Base-by-base conservation (phyloP, 2,329 filamentous ascomycete genomes). In the Ceratocystis eucalypticola region DNA sequence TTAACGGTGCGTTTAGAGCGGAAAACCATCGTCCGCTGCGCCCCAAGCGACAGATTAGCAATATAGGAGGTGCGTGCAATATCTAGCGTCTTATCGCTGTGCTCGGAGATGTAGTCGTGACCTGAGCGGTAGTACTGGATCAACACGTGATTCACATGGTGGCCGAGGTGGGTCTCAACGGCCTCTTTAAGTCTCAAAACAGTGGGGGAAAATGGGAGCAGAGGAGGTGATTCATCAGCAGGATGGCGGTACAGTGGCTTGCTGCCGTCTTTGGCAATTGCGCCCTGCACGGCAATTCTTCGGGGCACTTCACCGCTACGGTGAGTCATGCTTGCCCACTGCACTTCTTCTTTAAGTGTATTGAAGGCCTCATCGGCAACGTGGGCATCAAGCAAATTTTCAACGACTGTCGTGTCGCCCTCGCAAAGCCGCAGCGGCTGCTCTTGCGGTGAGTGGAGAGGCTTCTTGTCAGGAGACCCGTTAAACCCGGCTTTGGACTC, bases 161-260 rank as follows among this genome's bases (percentile, higher is more conserved):
- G 94, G 0, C 89, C 88, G 1, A 96, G 80, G 17, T 84, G 78
- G 66, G 82, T 79, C 74, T 96, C 90, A 0, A 91, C 87, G 65
- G 82, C 81, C 15, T 77, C 74, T 68, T 87, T 86, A 67, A 97
- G 86, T 45, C 80, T 76, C 20, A 85, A 76, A 0, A 97, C 88
- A 0, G 84, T 85, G 0, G 85, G 79, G 0, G 90, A 88, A 75
- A 96, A 97, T 1, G 85, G 80, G 0, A 87, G 77, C 15, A 96
- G 76, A 0, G 89, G 86, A 0, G 92, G 88, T 0, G 89, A 89
- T 74, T 95, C 89, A 72, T 99, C 94, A 3, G 91, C 84, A 57
- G 94, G 94, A 75, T 97, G 94, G 15, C 94, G 88, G 75, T 99
- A 99, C n/a, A 97, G 82, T 25, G 94, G 94, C 74, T 89, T 86